Base-by-base conservation (phyloP, 1,139 yeast genomes). In the Candida tropicalis region DNA sequence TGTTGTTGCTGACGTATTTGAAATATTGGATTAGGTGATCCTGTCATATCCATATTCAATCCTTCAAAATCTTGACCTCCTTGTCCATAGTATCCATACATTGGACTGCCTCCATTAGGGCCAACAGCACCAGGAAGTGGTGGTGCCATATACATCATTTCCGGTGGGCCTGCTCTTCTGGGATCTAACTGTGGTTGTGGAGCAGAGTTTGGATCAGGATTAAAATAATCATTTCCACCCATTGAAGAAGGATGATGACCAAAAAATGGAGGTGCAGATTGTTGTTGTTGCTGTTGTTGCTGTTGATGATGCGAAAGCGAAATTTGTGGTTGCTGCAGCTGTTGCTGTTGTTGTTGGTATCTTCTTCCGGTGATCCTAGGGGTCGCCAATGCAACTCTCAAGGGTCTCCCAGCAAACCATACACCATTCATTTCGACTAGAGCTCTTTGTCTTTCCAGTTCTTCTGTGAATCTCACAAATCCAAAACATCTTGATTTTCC, bases 401-500 rank as follows among this genome's bases (percentile, higher is more conserved):
- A 73, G 3, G 89, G 87, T 52, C 91, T 68, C 8, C 91, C 91
- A 27, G 87, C 84, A 58, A 86, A 75, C 74, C 84, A 77, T 27
- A 76, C 82, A 5, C 91, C 90, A 59, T 84, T 83, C 89, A 85
- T 84, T 56, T 84, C 89, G 23, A 70, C 60, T 46, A 85, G 63
- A 0, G 91, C 87, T 38, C 82, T 66, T 48, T 79, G 79, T 53
- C 87, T 79, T 52, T 84, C 90, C 39, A 63, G 72, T 46, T 80
- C 86, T 52, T 77, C 79, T 15, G 81, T 69, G 54, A 85, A 85
- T 50, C 87, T 73, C 26, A 84, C 87, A 68, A 85, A 85, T 1
- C 93, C 93, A 62, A 83, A 85, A 48, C 91, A 86, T 56, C 87
- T 75, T 7, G 87, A 77, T 42, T 83, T 81, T 3, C 90, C 89